These are phyloP conservation scores for Xylariaceae sp. DNA, from an alignment of 2,329 filamentous ascomycete genomes.

Conservation along the genomic window DNA sequence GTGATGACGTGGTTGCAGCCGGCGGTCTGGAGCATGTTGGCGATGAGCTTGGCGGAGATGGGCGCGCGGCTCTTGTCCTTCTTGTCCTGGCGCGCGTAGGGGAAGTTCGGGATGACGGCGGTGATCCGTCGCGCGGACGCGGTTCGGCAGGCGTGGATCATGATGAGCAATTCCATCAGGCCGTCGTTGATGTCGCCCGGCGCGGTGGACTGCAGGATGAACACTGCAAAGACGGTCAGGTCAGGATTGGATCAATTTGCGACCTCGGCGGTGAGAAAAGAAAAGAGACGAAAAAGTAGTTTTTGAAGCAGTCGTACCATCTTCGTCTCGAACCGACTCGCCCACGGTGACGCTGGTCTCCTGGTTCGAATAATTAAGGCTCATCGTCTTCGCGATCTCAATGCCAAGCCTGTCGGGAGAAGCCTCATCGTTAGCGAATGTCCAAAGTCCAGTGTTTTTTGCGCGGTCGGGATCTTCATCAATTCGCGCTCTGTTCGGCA, in stretches of 20 bases:
- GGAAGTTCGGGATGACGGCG: conserved; percentile 93
- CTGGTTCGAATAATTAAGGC: conserved; percentile 83
- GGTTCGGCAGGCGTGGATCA: conserved; percentile 87
- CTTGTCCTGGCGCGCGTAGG: conserved; percentile 96
- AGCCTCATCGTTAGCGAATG: conserved; percentile 17
- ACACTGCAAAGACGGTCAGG: conserved; percentile 55
- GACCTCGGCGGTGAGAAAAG: conserved; percentile 42
- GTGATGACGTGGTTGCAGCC: conserved; percentile 93
- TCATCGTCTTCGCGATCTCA: conserved; percentile 77
- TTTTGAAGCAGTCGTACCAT: conserved; percentile 66
- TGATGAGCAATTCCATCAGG: conserved; percentile 96
- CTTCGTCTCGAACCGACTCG: conserved; percentile 94
- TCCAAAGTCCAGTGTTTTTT: conserved; percentile 4
- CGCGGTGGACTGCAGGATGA: conserved; percentile 92
- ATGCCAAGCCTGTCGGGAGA: conserved; percentile 65
- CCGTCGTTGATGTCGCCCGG: conserved; percentile 98
- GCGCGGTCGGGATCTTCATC: conserved; percentile 6
- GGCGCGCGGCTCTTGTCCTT: conserved; percentile 94
- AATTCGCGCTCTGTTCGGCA: conserved; percentile 17
- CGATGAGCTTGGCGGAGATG: conserved; percentile 93
- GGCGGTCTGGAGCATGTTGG: conserved; percentile 95
- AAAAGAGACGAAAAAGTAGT: neutral
- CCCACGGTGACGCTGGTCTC: conserved; percentile 91
- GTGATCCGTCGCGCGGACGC: conserved; percentile 83
- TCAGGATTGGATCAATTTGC: conserved; percentile 61